Evolutionary conservation across 1,139 yeast genomes (phyloP).

Genomic region (Pichia cactophila): DNA sequence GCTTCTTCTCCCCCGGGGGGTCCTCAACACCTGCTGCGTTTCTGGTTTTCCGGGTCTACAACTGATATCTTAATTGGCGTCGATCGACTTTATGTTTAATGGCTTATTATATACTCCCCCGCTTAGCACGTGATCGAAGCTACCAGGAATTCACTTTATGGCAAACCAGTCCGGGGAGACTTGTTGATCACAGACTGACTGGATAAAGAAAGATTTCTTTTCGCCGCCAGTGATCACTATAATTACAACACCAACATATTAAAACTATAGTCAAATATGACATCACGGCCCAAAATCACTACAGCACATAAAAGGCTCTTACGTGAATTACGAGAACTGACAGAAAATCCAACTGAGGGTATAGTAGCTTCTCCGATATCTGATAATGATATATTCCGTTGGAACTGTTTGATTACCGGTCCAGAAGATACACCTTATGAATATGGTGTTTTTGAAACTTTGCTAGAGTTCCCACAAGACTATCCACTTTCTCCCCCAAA

Average conservation of each 20-base stretch:
- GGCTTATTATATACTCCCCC: no score
- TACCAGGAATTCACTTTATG: no score
- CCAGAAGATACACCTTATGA: slow-evolving; percentile 93
- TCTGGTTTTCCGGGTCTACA: no score
- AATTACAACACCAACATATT: neutral
- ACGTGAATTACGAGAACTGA: slow-evolving; percentile 81
- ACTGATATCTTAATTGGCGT: no score
- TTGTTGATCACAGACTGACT: no score
- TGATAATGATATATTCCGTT: slow-evolving; percentile 73
- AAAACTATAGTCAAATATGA: slow-evolving; percentile 11
- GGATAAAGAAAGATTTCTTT: no score
- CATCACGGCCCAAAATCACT: slow-evolving; percentile 22
- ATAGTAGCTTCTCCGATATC: slow-evolving; percentile 85
- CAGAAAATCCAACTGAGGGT: slow-evolving; percentile 88
- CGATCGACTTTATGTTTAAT: no score
- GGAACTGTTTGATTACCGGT: slow-evolving; percentile 92
- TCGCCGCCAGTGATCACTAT: no score
- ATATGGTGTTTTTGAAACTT: slow-evolving; percentile 87
- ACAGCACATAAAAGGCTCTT: slow-evolving; percentile 84
- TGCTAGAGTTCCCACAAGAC: slow-evolving; percentile 74
- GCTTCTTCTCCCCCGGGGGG: no score
- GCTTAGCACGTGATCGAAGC: no score
- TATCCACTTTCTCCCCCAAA: slow-evolving; percentile 91
- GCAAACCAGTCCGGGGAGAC: no score
- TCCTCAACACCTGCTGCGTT: no score